Evolutionary conservation across 78 protist species (phyloP), one percentile per base, ranked within the genome.

Genomic region (Bigelowiella natans): DNA sequence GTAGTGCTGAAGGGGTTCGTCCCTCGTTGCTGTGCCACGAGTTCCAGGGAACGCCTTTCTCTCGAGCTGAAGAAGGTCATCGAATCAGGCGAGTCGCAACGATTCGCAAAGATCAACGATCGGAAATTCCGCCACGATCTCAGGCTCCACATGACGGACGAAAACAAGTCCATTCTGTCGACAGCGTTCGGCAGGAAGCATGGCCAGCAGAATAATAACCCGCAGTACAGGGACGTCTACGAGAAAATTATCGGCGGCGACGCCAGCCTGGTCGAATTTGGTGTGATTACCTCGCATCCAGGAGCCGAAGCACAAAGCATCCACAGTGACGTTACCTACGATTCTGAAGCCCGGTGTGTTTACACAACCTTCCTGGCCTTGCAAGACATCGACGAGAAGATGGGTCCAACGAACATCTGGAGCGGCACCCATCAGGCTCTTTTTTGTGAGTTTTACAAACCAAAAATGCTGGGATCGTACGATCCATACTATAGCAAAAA

Each of bases 391-490:
- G 82, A 36, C 18, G 85, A 40, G 84, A 1, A 11, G 1, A 88
- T 88, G 90, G 90, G 90, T 29, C 90, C 90, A 30, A 88, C 90
- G 37, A 73, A 39, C 1, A 34, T 88, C n/a, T 88, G 90, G 90
- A 73, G 86, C 28, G 85, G 90, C 0, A 88, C 90, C 28, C 90
- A 88, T 34, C 11, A 38, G 34, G 90, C 86, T 29, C 26, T 0
- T 31, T 82, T 82, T 39, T 1, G 0, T 11, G 90, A 37, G 29
- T 84, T 36, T 39, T 11, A 31, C 30, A 84, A 82, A 31, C n/a
- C 87, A 1, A 38, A 38, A 1, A 2, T 88, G 84, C 1, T 3
- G 86, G 40, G 82, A 11, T 30, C 37, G 3, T 36, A 38, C 37
- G 90, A 84, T 31, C 39, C 31, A 30, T 84, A 88, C 7, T 7